Base-by-base conservation (phyloP, 139 green algal genomes). In the Auxenochlorella pyrenoidosa region DNA sequence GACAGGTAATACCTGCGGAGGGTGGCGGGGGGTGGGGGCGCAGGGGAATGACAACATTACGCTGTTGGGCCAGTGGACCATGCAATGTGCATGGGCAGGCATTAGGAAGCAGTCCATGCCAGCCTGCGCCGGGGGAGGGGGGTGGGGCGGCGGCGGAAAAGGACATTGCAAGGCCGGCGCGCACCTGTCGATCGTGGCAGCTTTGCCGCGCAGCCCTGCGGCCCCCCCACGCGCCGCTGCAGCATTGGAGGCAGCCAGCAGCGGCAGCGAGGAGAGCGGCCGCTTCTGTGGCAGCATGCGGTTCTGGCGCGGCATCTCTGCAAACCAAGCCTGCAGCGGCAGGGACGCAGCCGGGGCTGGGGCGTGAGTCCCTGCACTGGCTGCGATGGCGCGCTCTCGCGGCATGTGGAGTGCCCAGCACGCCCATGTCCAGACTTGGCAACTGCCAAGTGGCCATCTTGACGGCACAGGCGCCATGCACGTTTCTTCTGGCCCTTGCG, bases 221-320 rank as follows among this genome's bases (percentile, higher is more conserved):
- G 24, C 30, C 36, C 36, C 47, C 1, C 51, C 78, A 22, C 54
- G 47, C 47, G 75, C 72, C 12, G 60, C 43, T 10, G 54, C 82
- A 16, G 86, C 84, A 13, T 83, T 75, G 24, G 68, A 34, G 18
- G 73, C 88, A 18, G 60, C 79, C 47, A 92, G 75, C 30, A 86
- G 79, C 4, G 89, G 90, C 60, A 90, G 80, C 18, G 77, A 78
- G 22, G 75, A 60, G 4, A 73, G 43, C 5, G 94, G 94, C 13
- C 96, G 88, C 91, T 98, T 98, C 89, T 98, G 96, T 2, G 96
- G 95, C 85, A 97, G 89, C 89, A 94, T 88, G 44, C 94, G 91
- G 60, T 87, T 84, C n/a, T 91, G 89, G 30, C 93, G 93, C 2
- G 94, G 94, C 95, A 99, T 95, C 63, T 87, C 89, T 0, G 84